Conservation (phyloP, 441 rosid species). For the Mallotus japonicus region DNA sequence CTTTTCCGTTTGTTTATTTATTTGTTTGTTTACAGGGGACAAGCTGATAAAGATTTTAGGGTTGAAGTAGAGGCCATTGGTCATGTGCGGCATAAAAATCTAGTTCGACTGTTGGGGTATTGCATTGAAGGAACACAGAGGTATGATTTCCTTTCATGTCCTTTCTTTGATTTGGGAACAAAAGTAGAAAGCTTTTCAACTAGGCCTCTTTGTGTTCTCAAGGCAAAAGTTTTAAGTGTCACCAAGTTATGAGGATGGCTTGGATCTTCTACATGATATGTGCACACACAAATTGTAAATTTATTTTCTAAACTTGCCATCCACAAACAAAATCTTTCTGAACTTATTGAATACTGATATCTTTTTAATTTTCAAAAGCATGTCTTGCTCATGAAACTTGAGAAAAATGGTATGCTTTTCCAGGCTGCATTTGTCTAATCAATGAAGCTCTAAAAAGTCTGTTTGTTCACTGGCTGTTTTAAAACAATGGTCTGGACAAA, state of each 20-base stretch:
- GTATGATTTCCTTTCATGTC: conserved; percentile 29
- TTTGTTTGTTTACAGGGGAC: conserved; percentile 52
- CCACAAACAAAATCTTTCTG: neutral
- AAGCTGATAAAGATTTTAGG: conserved; percentile 94
- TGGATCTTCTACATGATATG: neutral
- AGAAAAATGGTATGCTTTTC: neutral
- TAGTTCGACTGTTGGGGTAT: conserved; percentile 94
- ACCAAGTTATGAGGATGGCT: neutral
- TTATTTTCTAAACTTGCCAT: neutral
- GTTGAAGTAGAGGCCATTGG: conserved; percentile 97
- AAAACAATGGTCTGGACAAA: neutral
- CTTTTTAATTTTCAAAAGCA: neutral
- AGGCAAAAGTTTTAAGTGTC: conserved; percentile 6
- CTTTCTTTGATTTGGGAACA: conserved; percentile 11
- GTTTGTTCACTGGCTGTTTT: neutral
- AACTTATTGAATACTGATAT: neutral
- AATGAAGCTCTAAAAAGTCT: neutral
- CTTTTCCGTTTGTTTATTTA: neutral
- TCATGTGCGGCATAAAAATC: conserved; percentile 93
- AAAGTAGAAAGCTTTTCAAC: neutral
- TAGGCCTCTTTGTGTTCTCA: conserved; percentile 12
- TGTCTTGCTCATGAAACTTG: neutral
- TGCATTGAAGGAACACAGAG: conserved; percentile 94
- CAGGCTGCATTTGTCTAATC: neutral
- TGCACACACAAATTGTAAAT: neutral